Conservation (phyloP, 106 monocot species). For the Dendrobium catenatum region DNA sequence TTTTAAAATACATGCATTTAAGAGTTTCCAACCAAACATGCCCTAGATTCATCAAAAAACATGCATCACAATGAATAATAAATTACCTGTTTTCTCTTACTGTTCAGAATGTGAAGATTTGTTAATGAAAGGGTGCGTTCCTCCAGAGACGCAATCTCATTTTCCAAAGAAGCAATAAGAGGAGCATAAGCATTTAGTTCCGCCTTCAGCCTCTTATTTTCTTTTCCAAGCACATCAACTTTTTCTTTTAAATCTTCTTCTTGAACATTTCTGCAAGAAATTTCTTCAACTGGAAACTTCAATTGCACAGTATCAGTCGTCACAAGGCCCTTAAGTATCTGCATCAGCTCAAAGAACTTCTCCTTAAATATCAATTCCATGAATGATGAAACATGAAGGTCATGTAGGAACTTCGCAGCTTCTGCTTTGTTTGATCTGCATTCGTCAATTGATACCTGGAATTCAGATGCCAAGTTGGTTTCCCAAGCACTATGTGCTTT, state of each 20-base stretch:
- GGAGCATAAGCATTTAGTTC: conserved; percentile 45
- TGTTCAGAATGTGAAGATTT: conserved; percentile 12
- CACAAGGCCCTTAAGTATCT: conserved; percentile 22
- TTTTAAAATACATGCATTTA: too few species aligned
- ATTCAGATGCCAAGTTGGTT: conserved; percentile 10
- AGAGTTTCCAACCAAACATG: too few species aligned
- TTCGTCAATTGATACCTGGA: conserved; percentile 16
- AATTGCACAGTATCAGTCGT: conserved; percentile 26
- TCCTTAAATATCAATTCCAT: conserved; percentile 46
- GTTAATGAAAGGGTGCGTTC: conserved; percentile 31
- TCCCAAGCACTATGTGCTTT: conserved; percentile 22
- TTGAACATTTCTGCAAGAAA: background rate
- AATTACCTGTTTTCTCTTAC: conserved; percentile 34
- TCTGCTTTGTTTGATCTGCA: conserved; percentile 26
- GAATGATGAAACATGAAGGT: conserved; percentile 34
- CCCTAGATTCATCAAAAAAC: too few species aligned
- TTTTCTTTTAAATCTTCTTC: conserved; percentile 31
- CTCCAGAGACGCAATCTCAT: conserved; percentile 37
- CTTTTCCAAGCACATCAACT: conserved; percentile 34
- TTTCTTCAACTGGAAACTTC: conserved; percentile 37
- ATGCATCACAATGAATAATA: background rate
- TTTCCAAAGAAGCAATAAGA: conserved; percentile 27
- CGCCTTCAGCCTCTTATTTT: conserved; percentile 47
- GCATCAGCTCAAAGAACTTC: conserved; percentile 43
- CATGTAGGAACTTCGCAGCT: conserved; percentile 26